phyloP scores from a whole-genome alignment of 163 green algal genomes.

The Picocystis sp. region DNA sequence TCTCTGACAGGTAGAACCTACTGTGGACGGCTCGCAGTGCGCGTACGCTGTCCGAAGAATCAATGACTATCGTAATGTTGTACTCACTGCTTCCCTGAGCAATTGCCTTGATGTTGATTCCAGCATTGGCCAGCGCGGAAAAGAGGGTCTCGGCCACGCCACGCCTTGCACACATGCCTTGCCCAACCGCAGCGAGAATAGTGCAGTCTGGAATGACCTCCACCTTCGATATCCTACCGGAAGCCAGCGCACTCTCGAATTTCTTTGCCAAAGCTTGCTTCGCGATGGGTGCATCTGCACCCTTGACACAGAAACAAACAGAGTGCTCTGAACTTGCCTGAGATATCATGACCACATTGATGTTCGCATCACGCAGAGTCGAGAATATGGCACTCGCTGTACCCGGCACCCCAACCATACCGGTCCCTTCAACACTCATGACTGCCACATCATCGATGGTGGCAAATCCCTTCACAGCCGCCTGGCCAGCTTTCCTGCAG shows the following conservation, averaged over 20 bases:
- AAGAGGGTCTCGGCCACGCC: constrained; percentile 50
- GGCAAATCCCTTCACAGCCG: constrained; percentile 78
- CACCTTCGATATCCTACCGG: constrained; percentile 23
- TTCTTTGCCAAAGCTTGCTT: too few species aligned
- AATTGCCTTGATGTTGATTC: constrained; percentile 77
- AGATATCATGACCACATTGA: constrained; percentile 98
- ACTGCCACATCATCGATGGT: constrained; percentile 88
- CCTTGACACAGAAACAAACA: background rate
- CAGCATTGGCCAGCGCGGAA: constrained; percentile 65
- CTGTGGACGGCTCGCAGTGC: constrained; percentile 57
- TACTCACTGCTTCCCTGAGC: constrained; percentile 83
- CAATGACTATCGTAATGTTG: constrained; percentile 93
- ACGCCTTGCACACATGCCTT: constrained; percentile 57
- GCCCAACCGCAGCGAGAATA: constrained; percentile 78
- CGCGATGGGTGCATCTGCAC: background rate
- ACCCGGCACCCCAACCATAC: constrained; percentile 91
- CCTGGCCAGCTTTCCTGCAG: too few species aligned
- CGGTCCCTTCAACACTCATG: constrained; percentile 87
- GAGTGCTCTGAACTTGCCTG: constrained; percentile 29
- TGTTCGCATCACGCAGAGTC: constrained; percentile 60
- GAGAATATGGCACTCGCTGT: constrained; percentile 78
- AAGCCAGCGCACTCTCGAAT: background rate
- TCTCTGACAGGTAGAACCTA: constrained; percentile 83
- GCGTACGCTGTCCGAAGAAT: constrained; percentile 37
- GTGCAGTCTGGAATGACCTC: constrained; percentile 63